These are phyloP conservation scores for Sporormia fimetaria DNA, from an alignment of 495 filamentous ascomycete species.

Conservation along the genomic window DNA sequence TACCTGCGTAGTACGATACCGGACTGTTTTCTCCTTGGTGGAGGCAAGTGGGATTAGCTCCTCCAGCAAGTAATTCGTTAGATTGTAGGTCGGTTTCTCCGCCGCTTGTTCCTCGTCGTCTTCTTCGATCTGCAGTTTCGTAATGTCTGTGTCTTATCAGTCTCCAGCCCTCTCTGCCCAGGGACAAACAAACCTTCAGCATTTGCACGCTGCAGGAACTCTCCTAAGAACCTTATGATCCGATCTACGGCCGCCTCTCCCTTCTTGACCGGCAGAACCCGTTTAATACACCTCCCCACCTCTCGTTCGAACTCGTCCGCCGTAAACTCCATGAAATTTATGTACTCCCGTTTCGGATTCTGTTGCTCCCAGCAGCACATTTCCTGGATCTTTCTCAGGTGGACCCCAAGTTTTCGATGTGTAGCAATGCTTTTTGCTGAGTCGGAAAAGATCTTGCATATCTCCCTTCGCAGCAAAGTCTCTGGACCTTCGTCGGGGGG, in stretches of 20 bases:
- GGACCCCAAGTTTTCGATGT: constrained; percentile 80
- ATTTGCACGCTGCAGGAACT: constrained; percentile 68
- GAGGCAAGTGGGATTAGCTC: constrained; percentile 56
- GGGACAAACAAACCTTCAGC: constrained; percentile 54
- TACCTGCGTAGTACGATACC: constrained; percentile 82
- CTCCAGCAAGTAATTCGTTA: constrained; percentile 61
- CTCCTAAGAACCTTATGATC: constrained; percentile 68
- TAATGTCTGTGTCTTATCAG: constrained; percentile 30
- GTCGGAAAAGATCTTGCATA: constrained; percentile 71
- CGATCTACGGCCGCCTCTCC: constrained; percentile 81
- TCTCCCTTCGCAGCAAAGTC: constrained; percentile 59
- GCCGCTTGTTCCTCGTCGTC: constrained; percentile 42
- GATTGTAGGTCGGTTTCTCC: constrained; percentile 70
- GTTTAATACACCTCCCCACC: constrained; percentile 66
- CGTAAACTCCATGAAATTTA: constrained; percentile 41
- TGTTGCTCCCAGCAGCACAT: constrained; percentile 69
- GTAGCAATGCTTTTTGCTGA: constrained; percentile 79
- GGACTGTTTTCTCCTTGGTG: constrained; percentile 82
- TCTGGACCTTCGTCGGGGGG: constrained; percentile 62
- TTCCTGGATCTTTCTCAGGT: constrained; percentile 73
- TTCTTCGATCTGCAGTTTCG: constrained; percentile 38
- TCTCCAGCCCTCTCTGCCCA: not conserved
- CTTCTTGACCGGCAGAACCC: constrained; percentile 81
- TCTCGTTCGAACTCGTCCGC: constrained; percentile 83
- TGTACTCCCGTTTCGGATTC: constrained; percentile 37